These are phyloP conservation scores for Spirogloea muscicola DNA, from an alignment of 139 green algal genomes.

Conservation along the genomic window DNA sequence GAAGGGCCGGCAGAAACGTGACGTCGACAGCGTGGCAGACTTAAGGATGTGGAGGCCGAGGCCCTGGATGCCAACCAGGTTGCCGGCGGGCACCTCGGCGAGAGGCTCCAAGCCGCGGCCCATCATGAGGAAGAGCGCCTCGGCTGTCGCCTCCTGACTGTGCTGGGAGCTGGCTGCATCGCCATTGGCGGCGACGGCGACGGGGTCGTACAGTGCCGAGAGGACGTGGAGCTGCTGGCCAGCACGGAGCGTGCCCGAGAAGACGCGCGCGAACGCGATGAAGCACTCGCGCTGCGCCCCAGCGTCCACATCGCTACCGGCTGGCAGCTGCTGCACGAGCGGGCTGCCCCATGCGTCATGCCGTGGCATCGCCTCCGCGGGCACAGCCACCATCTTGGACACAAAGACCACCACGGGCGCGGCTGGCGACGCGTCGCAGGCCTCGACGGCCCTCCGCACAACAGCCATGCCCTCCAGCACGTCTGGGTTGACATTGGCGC, in stretches of 20 bases:
- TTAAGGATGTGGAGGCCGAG: constrained; percentile 84
- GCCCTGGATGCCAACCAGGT: constrained; percentile 79
- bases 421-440: constrained; percentile 41
- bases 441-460: constrained; percentile 13
- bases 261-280: constrained; percentile 49
- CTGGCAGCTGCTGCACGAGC: neutral
- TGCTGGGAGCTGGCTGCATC: no score
- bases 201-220: constrained; percentile 42
- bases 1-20: constrained; percentile 67
- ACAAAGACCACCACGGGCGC: constrained; percentile 82
- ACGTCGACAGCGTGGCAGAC: constrained; percentile 79
- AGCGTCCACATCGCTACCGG: neutral
- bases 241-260: constrained; percentile 36
- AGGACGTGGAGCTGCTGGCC: constrained; percentile 51
- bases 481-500: no score
- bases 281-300: constrained; percentile 25
- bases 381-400: constrained; percentile 67
- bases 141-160: constrained; percentile 40
- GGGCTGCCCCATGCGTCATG: neutral
- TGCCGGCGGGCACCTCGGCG: constrained; percentile 77
- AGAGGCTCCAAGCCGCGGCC: constrained; percentile 72
- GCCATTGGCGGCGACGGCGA: neutral
- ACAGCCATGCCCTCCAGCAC: neutral
- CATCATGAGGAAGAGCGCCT: constrained; percentile 95
- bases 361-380: constrained; percentile 22